Evolutionary conservation across 345 rosid species (phyloP), one percentile per base, ranked within the genome.

Genomic region (Populus simonii): DNA sequence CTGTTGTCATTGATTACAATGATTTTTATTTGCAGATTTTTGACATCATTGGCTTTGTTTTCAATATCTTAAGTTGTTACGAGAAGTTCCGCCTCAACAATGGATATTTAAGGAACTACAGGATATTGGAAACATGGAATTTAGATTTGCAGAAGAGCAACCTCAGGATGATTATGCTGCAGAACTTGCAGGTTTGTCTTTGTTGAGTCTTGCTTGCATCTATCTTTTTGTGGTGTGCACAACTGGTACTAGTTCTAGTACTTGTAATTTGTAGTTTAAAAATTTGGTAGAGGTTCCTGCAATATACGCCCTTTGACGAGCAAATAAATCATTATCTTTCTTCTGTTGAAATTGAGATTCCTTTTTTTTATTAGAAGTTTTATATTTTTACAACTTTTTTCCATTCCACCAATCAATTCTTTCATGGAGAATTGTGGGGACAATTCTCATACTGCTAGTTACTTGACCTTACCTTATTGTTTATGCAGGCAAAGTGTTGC

Each of bases 131-230:
- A 92, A 92, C 86, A 88, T 96, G 94, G 98, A 92, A 79, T 93
- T 96, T 53, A 89, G 89, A 79, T 96, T 90, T 88, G 93, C 96
- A 41, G 99, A 96, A 89, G 96, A 96, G 82, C 92, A 90, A 85
- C 89, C 97, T 78, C 98, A 91, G 82, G 99, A 93, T 89, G 98
- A 92, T 78, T 96, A 96, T 90, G 97, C 99, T 83, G 90, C 94
- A 57, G 91, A 91, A 75, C 99, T 96, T 79, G 90, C 99, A 85
- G 99, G 99, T 96, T 65, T 76, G 75, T 33, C 78, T 73, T 73
- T 70, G 49, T 82, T 67, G 17, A 22, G 43, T 72, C 70, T 73
- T 71, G 45, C 66, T 27, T 82, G 61, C 61, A 57, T 73, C 33
- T 65, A 31, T 1, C 35, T 66, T 36, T 25, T n/a, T 62, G 1